A percentile compares a stretch with the other conserved stretches of the same genome.
phyloP scores from a whole-genome alignment of 495 filamentous ascomycete species.

The Peziza echinospora region DNA sequence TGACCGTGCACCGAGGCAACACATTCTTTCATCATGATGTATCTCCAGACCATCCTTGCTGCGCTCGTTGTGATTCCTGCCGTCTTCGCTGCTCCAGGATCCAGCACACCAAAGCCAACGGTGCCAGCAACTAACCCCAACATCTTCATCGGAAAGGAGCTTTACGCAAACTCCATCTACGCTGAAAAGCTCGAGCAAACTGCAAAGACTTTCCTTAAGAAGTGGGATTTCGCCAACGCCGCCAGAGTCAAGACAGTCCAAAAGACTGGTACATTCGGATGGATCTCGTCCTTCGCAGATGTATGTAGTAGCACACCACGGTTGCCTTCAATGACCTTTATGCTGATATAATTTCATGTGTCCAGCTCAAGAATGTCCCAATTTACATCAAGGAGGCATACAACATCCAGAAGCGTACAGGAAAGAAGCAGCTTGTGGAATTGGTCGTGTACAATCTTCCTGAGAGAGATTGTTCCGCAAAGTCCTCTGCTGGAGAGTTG shows the following conservation, averaged over 20 bases:
- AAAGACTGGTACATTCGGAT: slow-evolving; percentile 33
- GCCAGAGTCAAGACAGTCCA: slow-evolving; percentile 26
- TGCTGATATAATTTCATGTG: not conserved
- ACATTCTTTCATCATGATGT: no score
- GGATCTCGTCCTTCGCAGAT: slow-evolving; percentile 23
- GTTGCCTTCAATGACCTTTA: slow-evolving; percentile 4
- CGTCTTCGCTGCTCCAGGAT: no score
- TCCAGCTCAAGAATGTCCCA: slow-evolving; percentile 23
- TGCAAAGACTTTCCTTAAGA: slow-evolving; percentile 25
- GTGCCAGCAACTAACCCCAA: slow-evolving; percentile 22
- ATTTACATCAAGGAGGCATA: slow-evolving; percentile 28
- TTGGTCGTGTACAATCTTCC: slow-evolving; percentile 47
- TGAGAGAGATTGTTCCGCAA: slow-evolving; percentile 40
- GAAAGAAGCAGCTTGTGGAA: slow-evolving; percentile 25
- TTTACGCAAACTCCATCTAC: slow-evolving; percentile 34
- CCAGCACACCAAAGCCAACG: slow-evolving; percentile 1
- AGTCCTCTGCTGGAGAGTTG: slow-evolving; percentile 39
- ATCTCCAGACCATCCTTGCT: no score
- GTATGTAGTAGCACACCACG: slow-evolving; percentile 22
- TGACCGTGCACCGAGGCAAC: no score
- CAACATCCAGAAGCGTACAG: slow-evolving; percentile 25
- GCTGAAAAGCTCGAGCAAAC: slow-evolving; percentile 28
- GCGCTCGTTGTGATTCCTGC: no score
- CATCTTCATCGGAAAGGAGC: slow-evolving; percentile 28
- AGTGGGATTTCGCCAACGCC: slow-evolving; percentile 21